Evolutionary conservation across 2,329 filamentous ascomycete species (phyloP), one percentile per base, ranked within the genome.

Genomic region (Seiridium unicorne): DNA sequence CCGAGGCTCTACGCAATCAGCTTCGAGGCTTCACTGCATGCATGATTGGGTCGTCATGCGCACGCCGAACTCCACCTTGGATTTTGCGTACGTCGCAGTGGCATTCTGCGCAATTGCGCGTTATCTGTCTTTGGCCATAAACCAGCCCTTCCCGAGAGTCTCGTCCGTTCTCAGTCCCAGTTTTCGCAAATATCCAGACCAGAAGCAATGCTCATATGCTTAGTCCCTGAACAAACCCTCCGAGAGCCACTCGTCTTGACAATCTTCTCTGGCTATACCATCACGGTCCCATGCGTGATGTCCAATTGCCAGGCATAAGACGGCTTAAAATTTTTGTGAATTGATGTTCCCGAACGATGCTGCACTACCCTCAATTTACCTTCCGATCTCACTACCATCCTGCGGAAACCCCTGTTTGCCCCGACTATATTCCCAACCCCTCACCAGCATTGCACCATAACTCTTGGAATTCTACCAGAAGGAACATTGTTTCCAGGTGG

Each of bases 1-100:
- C 36, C 36, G 26, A 58, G 56, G 46, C 36, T 51, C 48, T 46
- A 42, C 40, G 42, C 59, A 54, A 54, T 60, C 59, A 57, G 54
- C 54, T 48, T 46, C 38, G 34, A 60, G 11, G 11, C 34, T 46
- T 32, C 55, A 42, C 59, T 60, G 59, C 59, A 54, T 42, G 55
- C 55, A 42, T 60, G 55, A 60, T 60, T 60, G 59, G 59, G 35
- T 32, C 9, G 34, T 53, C 11, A 9, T 7, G 11, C 49, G 49
- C 49, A 38, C 49, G 8, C 13, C 49, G 6, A 8, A 5, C 35
- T 44, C 51, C 51, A 55, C 51, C 49, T 55, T 44, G n/a, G 26
- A 3, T n/a, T 53, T 53, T 53, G 49, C n/a, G 49, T 40, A 35
- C n/a, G n/a, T 53, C 49, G 49, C 49, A 53, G 18, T 26, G n/a